Evolutionary conservation across 176 grass and related monocot genomes (phyloP), one percentile per base, ranked within the genome.

Genomic region (Chrysopogon serrulatus): DNA sequence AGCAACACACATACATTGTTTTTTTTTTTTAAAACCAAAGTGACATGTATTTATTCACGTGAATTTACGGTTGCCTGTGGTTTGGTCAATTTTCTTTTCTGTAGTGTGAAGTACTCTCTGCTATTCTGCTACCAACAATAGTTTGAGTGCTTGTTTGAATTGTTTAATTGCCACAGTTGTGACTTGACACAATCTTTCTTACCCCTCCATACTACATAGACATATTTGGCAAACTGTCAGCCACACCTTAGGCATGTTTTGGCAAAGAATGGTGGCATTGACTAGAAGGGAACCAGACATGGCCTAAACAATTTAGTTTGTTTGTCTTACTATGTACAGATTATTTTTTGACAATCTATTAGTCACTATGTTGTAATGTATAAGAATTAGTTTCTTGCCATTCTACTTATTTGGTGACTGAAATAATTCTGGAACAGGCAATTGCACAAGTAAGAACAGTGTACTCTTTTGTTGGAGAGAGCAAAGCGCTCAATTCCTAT

Each of bases 371-470:
- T 10, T 18, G 17, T 5, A 26, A 0, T 57, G 18, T 44, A 24
- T 64, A 31, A 66, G 61, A 80, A 89, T 13, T 15, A 33, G 18
- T 51, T 69, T 2, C 60, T 75, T 80, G 44, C 31, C 6, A 44
- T 78, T 78, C 1, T 90, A 37, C 35, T 32, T 73, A 61, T 34
- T 26, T 91, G 51, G 33, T 91, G 61, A 76, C 24, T 8, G 12
- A 1, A 80, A 37, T 18, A 31, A 66, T 85, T 35, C 66, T 74
- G 65, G 39, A 18, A 6, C 82, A 99, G 97, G 81, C 90, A 81
- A 99, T 99, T 87, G 89, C 93, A 48, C 97, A 99, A 94, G 97
- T 99, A 71, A 85, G 97, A 78, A 99, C 97, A 37, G 93, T 99
- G 33, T 96, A 99, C 60, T 99, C 97, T 21, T 99, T 96, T 79